Evolutionary conservation across 164 flowering plant genomes (phyloP), one percentile per base, ranked within the genome.

Genomic region (Stephania cephalantha): DNA sequence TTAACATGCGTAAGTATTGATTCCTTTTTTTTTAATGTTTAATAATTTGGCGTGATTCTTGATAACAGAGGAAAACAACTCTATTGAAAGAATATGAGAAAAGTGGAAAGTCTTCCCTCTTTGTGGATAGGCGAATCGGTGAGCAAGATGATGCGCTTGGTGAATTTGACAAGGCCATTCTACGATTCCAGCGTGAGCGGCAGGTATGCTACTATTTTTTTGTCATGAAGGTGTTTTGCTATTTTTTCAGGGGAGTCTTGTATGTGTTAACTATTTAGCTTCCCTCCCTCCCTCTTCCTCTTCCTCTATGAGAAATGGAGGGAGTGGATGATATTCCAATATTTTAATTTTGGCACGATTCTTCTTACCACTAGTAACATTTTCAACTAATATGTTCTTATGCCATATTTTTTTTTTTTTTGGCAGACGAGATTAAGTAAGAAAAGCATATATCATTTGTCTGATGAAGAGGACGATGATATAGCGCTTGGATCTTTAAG

Each of bases 401-500:
- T 53, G 13, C 69, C 12, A 35, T 75, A 55, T 30, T 25, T 25
- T 25, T 11, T 50, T n/a, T 7, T 7, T 78, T 72, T 18, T 31
- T 35, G 42, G 42, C 79, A 93, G 99, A 46, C 85, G 78, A 90
- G 87, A 76, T 9, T 85, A 79, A 80, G 72, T 68, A 91, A 90
- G 85, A 92, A 87, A 67, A 87, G 84, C 84, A 93, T 85, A 79
- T 96, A 80, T 73, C 90, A 93, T 77, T 82, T 96, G 73, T 90
- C 99, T 7, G 98, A 96, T 83, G 99, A 90, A 61, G 99, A 93
- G 71, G 99, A 93, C 64, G 98, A 92, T n/a, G 94, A 90, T 7
- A 71, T 78, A 77, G 91, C 79, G 20, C 67, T 80, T 71, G 90
- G 85, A 44, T 69, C 81, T 17, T 80, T 88, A 61, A 70, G 83